Percentiles rank a stretch among this genome's conserved stretches.
phyloP scores from a whole-genome alignment of 768 basidiomycete species.

The Mycena kentingensis region DNA sequence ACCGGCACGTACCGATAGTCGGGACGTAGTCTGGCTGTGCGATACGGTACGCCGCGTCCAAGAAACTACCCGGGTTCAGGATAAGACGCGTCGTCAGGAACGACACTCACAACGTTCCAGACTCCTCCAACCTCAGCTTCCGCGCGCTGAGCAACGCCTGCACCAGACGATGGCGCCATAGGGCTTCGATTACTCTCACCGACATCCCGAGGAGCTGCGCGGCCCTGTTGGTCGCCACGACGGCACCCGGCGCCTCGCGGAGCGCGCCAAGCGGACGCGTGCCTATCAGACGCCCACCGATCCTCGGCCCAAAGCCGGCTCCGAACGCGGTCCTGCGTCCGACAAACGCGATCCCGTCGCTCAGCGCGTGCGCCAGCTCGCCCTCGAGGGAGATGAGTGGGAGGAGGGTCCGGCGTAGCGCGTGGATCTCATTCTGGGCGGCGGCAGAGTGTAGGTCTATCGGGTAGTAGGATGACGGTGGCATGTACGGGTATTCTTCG shows the following conservation, averaged over 20 bases:
- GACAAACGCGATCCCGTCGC: no score
- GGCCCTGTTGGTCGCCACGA: conserved; percentile 53
- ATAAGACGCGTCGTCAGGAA: conserved; percentile 6
- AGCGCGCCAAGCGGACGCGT: conserved; percentile 44
- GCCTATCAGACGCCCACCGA: no score
- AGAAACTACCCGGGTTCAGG: no score
- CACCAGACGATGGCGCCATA: conserved; percentile 75
- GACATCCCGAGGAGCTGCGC: conserved; percentile 54
- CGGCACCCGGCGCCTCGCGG: no score
- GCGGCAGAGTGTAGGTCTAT: no score
- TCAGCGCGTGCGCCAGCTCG: conserved; percentile 67
- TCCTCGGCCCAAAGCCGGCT: conserved; percentile 71
- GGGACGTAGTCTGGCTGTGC: conserved; percentile 71
- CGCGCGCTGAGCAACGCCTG: conserved; percentile 55
- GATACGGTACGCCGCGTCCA: conserved; percentile 66
- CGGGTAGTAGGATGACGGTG: no score
- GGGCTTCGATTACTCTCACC: conserved; percentile 54
- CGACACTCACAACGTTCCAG: conserved; percentile 66
- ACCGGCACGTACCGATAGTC: conserved; percentile 55
- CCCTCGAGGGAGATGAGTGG: conserved; percentile 69
- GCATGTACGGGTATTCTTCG: conserved; percentile 22
- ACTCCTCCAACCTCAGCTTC: conserved; percentile 72
- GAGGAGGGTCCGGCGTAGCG: conserved; percentile 57
- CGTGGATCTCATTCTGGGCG: conserved; percentile 45
- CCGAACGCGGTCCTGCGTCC: no score